These are phyloP conservation scores for Pleurotus citrinopileatus DNA, from an alignment of 768 basidiomycete genomes.

Conservation along the genomic window DNA sequence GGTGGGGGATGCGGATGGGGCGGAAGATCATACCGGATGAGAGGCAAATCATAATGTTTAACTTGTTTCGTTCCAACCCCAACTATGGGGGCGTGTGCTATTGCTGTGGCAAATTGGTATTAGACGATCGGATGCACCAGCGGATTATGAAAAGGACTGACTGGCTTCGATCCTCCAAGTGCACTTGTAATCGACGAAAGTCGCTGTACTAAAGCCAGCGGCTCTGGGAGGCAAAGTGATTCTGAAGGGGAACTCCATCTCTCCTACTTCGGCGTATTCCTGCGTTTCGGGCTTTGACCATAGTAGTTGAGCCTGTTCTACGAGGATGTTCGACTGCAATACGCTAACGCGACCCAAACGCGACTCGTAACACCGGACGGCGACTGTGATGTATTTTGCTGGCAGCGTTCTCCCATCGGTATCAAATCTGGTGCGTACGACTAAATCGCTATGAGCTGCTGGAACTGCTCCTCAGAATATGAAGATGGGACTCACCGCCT, in stretches of 20 bases:
- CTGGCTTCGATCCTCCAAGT: constrained; percentile 85
- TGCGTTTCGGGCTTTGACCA: constrained; percentile 64
- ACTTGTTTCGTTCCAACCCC: constrained; percentile 68
- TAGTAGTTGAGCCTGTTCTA: constrained; percentile 61
- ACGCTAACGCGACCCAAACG: constrained; percentile 60
- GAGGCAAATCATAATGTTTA: constrained; percentile 67
- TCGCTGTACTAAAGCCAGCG: constrained; percentile 64
- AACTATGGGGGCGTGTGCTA: constrained; percentile 62
- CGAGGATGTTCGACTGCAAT: constrained; percentile 61
- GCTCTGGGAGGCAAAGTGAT: constrained; percentile 63
- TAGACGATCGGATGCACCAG: constrained; percentile 9
- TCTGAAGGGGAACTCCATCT: constrained; percentile 69
- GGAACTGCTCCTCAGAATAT: constrained; percentile 11
- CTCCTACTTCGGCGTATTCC: constrained; percentile 59
- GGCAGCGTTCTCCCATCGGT: constrained; percentile 66
- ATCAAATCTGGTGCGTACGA: constrained; percentile 70
- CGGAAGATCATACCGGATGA: constrained; percentile 70
- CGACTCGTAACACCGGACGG: constrained; percentile 83
- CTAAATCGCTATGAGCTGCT: constrained; percentile 28
- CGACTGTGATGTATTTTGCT: constrained; percentile 64
- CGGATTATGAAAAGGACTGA: constrained; percentile 26
- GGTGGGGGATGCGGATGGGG: constrained; percentile 34
- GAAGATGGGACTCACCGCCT: constrained; percentile 49
- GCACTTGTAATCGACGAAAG: constrained; percentile 76
- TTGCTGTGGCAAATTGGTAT: constrained; percentile 40